Base-by-base conservation (phyloP, 2,329 filamentous ascomycete genomes). In the Sporothrix humicola region DNA sequence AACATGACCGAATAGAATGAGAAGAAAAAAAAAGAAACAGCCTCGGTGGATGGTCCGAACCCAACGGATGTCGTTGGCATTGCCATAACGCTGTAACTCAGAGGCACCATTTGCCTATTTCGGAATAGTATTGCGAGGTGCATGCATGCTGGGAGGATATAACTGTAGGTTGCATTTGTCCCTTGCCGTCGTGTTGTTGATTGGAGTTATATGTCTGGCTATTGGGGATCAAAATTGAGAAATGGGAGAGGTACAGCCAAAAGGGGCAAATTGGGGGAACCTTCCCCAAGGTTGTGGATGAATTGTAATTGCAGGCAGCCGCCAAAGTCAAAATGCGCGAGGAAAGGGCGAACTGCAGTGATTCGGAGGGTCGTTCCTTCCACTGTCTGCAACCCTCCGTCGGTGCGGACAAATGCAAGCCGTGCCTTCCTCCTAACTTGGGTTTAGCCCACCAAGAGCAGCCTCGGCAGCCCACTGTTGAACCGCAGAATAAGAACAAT, bases 281-380 rank as follows among this genome's bases (percentile, higher is more conserved):
- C 4, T 6, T 37, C 17, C 26, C 15, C 26, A 13, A 59, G 9
- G 23, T 15, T 15, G 13, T 20, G 26, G 15, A 58, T 12, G 56
- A 15, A 31, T 15, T 17, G 56, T 15, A 37, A 7, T 37, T 37
- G 31, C 26, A 59, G 56, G 15, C 12, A 59, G 7, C 31, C 31
- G 31, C 31, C 12, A 37, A 23, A 9, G 56, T 8, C 56, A 15
- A 23, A 13, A 23, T 23, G n/a, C 8, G 52, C 52, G 52, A 56
- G 52, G 59, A 63, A 63, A 13, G 37, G 20, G 59, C 59, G 59
- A 63, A n/a, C 15, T 17, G 56, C 37, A 17, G 42, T 23, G n/a
- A 48, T 48, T 66, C 42, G 61, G 61, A 26, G 26, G 42, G 61
- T 66, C 42, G 42, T 66, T 66, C 61, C 37, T 66, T 48, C 42